Base-by-base conservation (phyloP, 202 grass and related monocot species). In the Zoysia matrella region DNA sequence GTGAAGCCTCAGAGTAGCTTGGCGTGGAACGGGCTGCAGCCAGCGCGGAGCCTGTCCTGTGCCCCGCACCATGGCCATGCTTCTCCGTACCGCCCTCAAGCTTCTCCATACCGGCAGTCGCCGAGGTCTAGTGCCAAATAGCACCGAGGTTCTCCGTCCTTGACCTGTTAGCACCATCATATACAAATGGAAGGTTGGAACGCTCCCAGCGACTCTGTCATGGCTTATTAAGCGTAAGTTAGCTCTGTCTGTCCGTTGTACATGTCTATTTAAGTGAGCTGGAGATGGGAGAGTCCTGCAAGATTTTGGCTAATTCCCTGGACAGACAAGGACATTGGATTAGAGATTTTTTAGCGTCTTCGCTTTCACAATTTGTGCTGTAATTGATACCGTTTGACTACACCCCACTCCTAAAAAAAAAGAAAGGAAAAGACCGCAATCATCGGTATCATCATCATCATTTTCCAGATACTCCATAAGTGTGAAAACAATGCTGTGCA, bases 261-360 rank as follows among this genome's bases (percentile, higher is more conserved):
- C 13, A 76, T 77, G 12, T 6, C 18, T 60, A 47, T 30, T 65
- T 65, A 15, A 66, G 9, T 55, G 18, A 79, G 14, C 36, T 53
- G 75, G 39, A 67, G 48, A 67, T 12, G 8, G 14, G 39, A 61
- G 13, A 11, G 9, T 5, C 43, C 4, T 8, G 2, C 75, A 67
- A 67, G 30, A 42, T 78, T 77, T 77, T 77, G 30, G 47, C 61
- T 30, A 30, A 30, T 78, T 40, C 75, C 9, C 76, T 78, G 48
- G 22, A 65, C 65, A 13, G 51, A 52, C 12, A 30, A 30, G 51
- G 2, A 2, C 54, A 5, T n/a, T 56, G 18, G 58, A 18, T 62
- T 52, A 39, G 51, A 9, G 3, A 2, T 30, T 65, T 77, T 77
- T 7, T 0, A 9, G 5, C 42, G 0, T 58, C 16, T 0, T n/a